Conservation (phyloP, 176 grass and related monocot species). For the Triticum aestivum region DNA sequence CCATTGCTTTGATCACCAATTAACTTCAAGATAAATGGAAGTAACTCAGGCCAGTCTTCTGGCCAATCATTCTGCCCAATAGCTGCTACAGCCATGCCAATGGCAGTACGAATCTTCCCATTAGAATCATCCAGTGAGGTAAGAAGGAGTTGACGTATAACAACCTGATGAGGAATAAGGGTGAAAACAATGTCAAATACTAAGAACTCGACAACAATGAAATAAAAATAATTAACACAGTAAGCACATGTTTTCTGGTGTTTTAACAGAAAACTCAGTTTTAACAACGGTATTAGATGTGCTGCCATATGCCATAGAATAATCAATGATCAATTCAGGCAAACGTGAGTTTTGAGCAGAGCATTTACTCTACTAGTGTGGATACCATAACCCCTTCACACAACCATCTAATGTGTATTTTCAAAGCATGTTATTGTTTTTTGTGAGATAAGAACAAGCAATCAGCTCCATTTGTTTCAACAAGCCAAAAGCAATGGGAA, state of each 20-base stretch:
- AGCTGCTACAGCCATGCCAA: slow-evolving; percentile 85
- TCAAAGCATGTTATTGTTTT: neutral
- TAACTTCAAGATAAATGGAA: slow-evolving; percentile 83
- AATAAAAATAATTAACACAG: neutral
- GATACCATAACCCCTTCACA: neutral
- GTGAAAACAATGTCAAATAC: neutral
- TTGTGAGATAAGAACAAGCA: slow-evolving; percentile 10
- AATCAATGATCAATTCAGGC: neutral
- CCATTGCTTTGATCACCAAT: slow-evolving; percentile 73
- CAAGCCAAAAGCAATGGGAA: neutral
- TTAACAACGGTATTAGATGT: neutral
- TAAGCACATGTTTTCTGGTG: neutral
- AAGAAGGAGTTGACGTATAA: slow-evolving; percentile 82
- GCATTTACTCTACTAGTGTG: neutral
- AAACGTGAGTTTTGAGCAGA: neutral
- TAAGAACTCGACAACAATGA: neutral
- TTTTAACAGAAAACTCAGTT: neutral
- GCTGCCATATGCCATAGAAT: neutral
- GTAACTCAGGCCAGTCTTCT: slow-evolving; percentile 91
- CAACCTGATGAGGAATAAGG: slow-evolving; percentile 42
- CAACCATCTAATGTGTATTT: neutral
- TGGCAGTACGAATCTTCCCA: slow-evolving; percentile 87
- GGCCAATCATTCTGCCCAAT: slow-evolving; percentile 97
- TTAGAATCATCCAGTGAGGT: slow-evolving; percentile 77
- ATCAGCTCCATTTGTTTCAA: neutral